Conservation (phyloP, 2,329 filamentous ascomycete genomes). For the Cadophora sp. region DNA sequence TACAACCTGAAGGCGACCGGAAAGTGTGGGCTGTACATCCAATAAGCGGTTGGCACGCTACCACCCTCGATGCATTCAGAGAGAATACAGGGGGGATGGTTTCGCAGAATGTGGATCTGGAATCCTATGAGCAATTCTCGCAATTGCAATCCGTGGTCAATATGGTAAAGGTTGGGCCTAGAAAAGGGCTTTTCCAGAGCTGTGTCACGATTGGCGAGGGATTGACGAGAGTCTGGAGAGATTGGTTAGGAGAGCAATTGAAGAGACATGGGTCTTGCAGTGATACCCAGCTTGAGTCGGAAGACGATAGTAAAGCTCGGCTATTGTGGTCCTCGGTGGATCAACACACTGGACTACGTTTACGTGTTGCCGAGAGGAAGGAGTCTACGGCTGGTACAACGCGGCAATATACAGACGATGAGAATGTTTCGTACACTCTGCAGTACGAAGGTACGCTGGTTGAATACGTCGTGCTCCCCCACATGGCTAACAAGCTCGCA, state of each 20-base stretch:
- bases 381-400: constrained; percentile 56
- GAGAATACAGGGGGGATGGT: constrained; percentile 53
- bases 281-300: constrained; percentile 11
- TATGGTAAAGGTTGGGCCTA: constrained; percentile 70
- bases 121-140: constrained; percentile 75
- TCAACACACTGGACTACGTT: constrained; percentile 71
- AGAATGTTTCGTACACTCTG: constrained; percentile 72
- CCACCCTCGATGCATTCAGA: constrained; percentile 38
- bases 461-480: not conserved
- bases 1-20: constrained; percentile 30
- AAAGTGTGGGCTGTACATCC: constrained; percentile 26
- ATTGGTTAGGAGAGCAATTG: constrained; percentile 65
- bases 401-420: constrained; percentile 58
- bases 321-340: constrained; percentile 73
- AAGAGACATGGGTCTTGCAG: constrained; percentile 7
- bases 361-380: constrained; percentile 65
- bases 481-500: constrained; percentile 45
- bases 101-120: constrained; percentile 67
- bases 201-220: constrained; percentile 72
- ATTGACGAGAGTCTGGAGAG: constrained; percentile 73
- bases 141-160: constrained; percentile 75
- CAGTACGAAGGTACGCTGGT: constrained; percentile 70
- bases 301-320: constrained; percentile 45
- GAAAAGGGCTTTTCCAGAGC: constrained; percentile 66
- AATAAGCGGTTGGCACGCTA: constrained; percentile 48